Conservation (phyloP, 1,284 basidiomycete species). For the Neotropicomus parvogracilis region DNA sequence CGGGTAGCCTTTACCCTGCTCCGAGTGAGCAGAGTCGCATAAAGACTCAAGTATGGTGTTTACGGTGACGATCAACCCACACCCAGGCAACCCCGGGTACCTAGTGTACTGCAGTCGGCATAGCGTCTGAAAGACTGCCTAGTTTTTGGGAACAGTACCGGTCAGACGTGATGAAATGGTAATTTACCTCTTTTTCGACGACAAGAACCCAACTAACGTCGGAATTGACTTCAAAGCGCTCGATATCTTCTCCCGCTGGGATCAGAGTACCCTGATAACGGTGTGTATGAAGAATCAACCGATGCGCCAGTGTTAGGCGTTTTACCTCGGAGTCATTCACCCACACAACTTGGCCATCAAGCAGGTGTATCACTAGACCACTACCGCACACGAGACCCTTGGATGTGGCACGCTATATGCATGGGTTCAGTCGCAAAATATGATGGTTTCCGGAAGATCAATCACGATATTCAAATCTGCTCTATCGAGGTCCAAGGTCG, state of each 20-base stretch:
- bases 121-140: conserved; percentile 89
- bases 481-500: conserved; percentile 70
- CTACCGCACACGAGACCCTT: conserved; percentile 82
- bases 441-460: conserved; percentile 1
- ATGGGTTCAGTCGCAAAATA: conserved; percentile 8
- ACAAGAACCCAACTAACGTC: conserved; percentile 74
- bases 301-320: not conserved
- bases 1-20: conserved; percentile 90
- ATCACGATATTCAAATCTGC: conserved; percentile 77
- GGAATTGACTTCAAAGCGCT: conserved; percentile 49
- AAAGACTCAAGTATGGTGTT: not conserved
- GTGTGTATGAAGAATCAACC: too few relatives aligned
- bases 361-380: conserved; percentile 54
- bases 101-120: conserved; percentile 54
- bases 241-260: conserved; percentile 70
- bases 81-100: conserved; percentile 46
- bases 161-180: not conserved
- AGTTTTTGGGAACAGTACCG: not conserved
- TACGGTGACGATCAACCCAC: conserved; percentile 72
- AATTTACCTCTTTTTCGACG: conserved; percentile 85
- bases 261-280: conserved; percentile 64
- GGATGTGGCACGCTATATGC: conserved; percentile 70
- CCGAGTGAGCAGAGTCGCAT: conserved; percentile 11
- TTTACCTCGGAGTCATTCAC: conserved; percentile 57
- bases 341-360: conserved; percentile 50